These are phyloP conservation scores for Erodium trifolium DNA, from an alignment of 441 rosid species.

Conservation along the genomic window DNA sequence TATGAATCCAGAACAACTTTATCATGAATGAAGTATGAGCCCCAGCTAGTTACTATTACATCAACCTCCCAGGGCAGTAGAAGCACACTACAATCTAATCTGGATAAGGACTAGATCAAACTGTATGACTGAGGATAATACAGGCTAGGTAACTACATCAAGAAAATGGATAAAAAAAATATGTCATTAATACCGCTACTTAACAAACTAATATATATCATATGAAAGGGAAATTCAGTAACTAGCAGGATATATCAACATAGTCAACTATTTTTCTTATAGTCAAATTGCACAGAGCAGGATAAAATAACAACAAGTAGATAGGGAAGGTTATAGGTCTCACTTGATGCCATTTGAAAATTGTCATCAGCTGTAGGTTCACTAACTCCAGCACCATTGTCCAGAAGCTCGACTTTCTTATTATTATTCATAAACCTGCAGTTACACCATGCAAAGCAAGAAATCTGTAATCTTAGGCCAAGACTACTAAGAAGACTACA, in stretches of 20 bases:
- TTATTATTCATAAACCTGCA: slow-evolving; percentile 80
- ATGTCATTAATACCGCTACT: neutral
- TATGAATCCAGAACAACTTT: too few relatives aligned
- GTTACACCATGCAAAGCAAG: slow-evolving; percentile 13
- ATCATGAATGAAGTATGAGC: too few relatives aligned
- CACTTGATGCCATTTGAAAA: slow-evolving; percentile 84
- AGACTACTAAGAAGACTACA: neutral
- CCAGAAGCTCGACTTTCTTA: slow-evolving; percentile 89
- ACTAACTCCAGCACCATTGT: slow-evolving; percentile 86
- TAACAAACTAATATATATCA: neutral
- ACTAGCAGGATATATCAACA: neutral
- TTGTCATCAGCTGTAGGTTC: slow-evolving; percentile 79
- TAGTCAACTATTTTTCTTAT: neutral
- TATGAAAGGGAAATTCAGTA: neutral
- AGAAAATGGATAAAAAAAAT: neutral
- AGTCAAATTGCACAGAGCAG: neutral
- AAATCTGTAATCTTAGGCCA: slow-evolving; percentile 14
- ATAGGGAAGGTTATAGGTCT: slow-evolving; percentile 17
- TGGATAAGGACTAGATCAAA: neutral
- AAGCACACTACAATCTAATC: too few relatives aligned
- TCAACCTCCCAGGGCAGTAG: too few relatives aligned
- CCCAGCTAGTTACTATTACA: too few relatives aligned
- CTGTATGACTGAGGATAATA: neutral
- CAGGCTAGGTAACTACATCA: neutral
- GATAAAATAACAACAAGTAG: neutral